A percentile compares a stretch with the other conserved stretches of the same genome.
These are phyloP conservation scores for Backusella psychrophila DNA, from an alignment of 192 early-diverging fungal genomes.

Conservation along the genomic window DNA sequence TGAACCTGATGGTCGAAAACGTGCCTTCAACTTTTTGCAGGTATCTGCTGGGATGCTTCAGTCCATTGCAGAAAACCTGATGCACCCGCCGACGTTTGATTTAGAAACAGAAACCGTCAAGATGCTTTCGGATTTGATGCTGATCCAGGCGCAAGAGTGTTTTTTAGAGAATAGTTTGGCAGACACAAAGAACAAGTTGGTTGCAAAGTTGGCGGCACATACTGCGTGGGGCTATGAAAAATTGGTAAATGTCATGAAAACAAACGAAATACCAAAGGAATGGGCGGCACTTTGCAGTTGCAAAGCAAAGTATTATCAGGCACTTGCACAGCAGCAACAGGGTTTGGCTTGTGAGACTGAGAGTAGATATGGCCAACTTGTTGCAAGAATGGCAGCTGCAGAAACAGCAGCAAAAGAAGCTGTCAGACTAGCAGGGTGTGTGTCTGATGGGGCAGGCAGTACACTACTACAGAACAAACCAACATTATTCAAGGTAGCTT, in stretches of 20 bases:
- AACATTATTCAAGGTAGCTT: constrained; percentile 68
- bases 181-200: constrained; percentile 73
- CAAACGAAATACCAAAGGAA: constrained; percentile 61
- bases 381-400: constrained; percentile 74
- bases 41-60: constrained; percentile 88
- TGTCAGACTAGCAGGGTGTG: constrained; percentile 65
- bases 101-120: constrained; percentile 87
- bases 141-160: constrained; percentile 94
- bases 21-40: constrained; percentile 88
- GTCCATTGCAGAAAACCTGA: constrained; percentile 96
- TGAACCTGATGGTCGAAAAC: constrained; percentile 71
- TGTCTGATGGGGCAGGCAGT: constrained; percentile 61
- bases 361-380: constrained; percentile 80
- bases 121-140: constrained; percentile 79
- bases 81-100: constrained; percentile 93
- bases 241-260: constrained; percentile 68
- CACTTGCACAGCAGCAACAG: constrained; percentile 83
- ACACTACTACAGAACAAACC: constrained; percentile 61
- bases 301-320: constrained; percentile 86
- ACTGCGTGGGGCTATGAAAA: constrained; percentile 71
- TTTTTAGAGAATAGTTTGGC: constrained; percentile 81
- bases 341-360: constrained; percentile 69
- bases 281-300: constrained; percentile 84
- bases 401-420: constrained; percentile 86
- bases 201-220: constrained; percentile 88